phyloP scores from a whole-genome alignment of 495 filamentous ascomycete genomes.

The Aspergillus sclerotioniger region DNA sequence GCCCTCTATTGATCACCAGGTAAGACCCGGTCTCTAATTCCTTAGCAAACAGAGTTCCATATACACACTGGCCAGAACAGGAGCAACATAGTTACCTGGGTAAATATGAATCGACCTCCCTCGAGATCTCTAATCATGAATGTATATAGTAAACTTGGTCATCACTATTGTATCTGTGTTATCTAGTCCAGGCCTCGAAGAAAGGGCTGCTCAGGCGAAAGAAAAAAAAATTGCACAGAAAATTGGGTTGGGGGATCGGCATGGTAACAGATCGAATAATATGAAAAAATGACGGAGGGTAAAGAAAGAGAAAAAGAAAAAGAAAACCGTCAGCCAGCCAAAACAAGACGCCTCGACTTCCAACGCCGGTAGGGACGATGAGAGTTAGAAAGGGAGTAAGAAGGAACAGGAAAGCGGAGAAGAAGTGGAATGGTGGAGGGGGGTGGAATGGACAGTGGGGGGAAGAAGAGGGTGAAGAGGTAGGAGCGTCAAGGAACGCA shows the following conservation, averaged over 20 bases:
- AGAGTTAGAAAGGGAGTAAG: slow-evolving; percentile 35
- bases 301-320: slow-evolving; percentile 23
- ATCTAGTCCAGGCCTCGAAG: slow-evolving; percentile 20
- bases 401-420: slow-evolving; percentile 15
- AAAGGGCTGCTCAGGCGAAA: slow-evolving; percentile 13
- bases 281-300: slow-evolving; percentile 24
- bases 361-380: slow-evolving; percentile 48
- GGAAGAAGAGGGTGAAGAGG: slow-evolving; percentile 22
- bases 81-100: background rate
- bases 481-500: slow-evolving; percentile 9
- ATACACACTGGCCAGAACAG: background rate
- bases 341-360: slow-evolving; percentile 48
- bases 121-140: background rate
- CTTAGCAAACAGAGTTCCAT: too few species aligned
- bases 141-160: slow-evolving; percentile 14
- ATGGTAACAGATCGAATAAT: slow-evolving; percentile 25
- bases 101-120: background rate
- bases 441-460: slow-evolving; percentile 27
- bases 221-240: slow-evolving; percentile 26
- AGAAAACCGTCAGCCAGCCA: slow-evolving; percentile 38
- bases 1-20: too few species aligned
- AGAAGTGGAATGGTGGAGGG: slow-evolving; percentile 27
- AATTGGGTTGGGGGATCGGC: slow-evolving; percentile 13
- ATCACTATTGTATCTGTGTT: slow-evolving; percentile 28
- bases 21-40: too few species aligned